These are phyloP conservation scores for Forsythia suspensa DNA, from an alignment of 257 asterid species.

Conservation along the genomic window DNA sequence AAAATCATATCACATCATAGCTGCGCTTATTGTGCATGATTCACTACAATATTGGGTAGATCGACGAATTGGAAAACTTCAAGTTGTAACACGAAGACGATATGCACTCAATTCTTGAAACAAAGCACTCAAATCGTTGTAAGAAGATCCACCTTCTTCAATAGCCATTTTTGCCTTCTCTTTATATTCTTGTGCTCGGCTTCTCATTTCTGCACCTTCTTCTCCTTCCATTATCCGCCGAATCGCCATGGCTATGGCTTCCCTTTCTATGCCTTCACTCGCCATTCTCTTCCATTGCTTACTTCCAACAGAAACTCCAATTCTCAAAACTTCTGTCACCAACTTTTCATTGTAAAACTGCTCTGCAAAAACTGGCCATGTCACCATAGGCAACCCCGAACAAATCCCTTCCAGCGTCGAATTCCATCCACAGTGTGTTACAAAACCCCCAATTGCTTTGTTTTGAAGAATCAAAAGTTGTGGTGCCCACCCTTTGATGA, in stretches of 20 bases:
- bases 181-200: constrained; percentile 27
- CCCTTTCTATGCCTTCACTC: constrained; percentile 30
- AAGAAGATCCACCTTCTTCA: constrained; percentile 53
- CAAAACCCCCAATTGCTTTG: constrained; percentile 30
- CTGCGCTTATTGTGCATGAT: too few relatives aligned
- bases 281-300: constrained; percentile 27
- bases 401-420: constrained; percentile 37
- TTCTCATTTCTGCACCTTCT: constrained; percentile 35
- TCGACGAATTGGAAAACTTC: too few relatives aligned
- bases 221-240: constrained; percentile 33
- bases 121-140: constrained; percentile 27
- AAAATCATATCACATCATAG: too few relatives aligned
- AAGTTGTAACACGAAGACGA: too few relatives aligned
- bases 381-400: constrained; percentile 48
- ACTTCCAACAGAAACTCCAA: constrained; percentile 39
- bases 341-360: constrained; percentile 50
- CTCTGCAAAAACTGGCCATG: constrained; percentile 50
- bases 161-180: constrained; percentile 40
- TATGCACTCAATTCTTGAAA: constrained; percentile 29
- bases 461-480: constrained; percentile 40
- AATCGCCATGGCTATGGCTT: constrained; percentile 37
- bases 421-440: constrained; percentile 59
- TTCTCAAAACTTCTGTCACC: constrained; percentile 27
- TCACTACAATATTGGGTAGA: too few relatives aligned
- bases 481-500: constrained; percentile 50